Evolutionary conservation across 192 early-diverging fungal genomes (phyloP), one percentile per base, ranked within the genome.

Genomic region (Podila epicladia): DNA sequence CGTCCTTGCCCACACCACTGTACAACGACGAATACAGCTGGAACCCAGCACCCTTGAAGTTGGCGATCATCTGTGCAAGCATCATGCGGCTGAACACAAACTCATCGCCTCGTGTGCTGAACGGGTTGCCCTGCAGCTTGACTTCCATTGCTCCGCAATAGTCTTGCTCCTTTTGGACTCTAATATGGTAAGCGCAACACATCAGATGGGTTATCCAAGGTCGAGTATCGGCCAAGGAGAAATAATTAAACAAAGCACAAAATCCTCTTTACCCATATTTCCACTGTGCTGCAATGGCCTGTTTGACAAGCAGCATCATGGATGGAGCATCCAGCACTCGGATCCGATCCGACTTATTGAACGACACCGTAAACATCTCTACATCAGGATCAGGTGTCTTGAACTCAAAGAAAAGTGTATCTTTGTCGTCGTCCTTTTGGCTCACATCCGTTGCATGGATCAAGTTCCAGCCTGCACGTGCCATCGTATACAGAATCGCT

Each of bases 61-160:
- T 67, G 17, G 74, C 74, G 28, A 75, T 33, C 28, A 75, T 48
- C 26, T 75, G 74, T 24, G 67, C 31, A 19, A 75, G 62, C 67
- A 75, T 69, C 67, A 75, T 65, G 12, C 74, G 65, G 2, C 66
- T 58, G n/a, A 22, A 49, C 15, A 75, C 67, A 26, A 66, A 31
- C 55, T 69, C 67, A 17, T 20, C 22, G 6, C 67, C 66, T 12
- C 62, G 22, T 0, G 74, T 26, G 26, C 26, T 22, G 31, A 69
- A 75, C 17, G 74, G 74, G 53, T 69, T 69, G 12, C 74, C 74
- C 17, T 51, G 35, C 61, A 75, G 13, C 59, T 75, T 75, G 66
- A 75, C 62, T 19, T 75, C 74, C 9, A 29, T 13, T 11, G 74
- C 62, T 12, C 45, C 33, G 7, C 41, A 13, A 55, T 60, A 59